phyloP scores from a whole-genome alignment of 176 grass and related monocot species.

The Oryza meyeriana region DNA sequence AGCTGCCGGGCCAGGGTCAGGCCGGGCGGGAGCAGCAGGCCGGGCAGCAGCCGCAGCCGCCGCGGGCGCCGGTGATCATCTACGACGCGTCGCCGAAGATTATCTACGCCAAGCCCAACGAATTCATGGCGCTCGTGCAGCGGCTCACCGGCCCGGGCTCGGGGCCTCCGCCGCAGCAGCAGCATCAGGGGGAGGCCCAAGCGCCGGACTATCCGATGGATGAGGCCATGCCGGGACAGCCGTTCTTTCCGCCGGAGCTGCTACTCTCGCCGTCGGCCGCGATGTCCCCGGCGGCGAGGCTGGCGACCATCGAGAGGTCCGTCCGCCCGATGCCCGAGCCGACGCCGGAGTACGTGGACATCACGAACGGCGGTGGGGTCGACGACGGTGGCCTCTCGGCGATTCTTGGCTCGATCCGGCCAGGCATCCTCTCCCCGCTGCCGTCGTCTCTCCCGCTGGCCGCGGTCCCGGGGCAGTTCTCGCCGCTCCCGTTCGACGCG shows the following conservation, averaged over 20 bases:
- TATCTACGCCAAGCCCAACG: slow-evolving; percentile 74
- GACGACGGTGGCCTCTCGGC: slow-evolving; percentile 35
- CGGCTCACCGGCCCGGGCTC: slow-evolving; percentile 60
- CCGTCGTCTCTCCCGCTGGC: slow-evolving; percentile 60
- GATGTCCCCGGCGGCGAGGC: slow-evolving; percentile 79
- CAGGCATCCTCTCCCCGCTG: slow-evolving; percentile 73
- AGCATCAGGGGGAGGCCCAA: neutral
- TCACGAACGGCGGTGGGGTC: neutral
- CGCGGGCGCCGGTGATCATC: slow-evolving; percentile 72
- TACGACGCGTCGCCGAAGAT: slow-evolving; percentile 94
- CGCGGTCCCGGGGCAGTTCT: slow-evolving; percentile 55
- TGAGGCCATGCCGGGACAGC: neutral
- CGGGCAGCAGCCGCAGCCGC: neutral
- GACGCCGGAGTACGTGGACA: neutral
- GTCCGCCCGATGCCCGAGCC: slow-evolving; percentile 38
- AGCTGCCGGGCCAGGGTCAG: neutral
- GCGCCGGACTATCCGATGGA: neutral
- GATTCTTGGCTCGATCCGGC: slow-evolving; percentile 1
- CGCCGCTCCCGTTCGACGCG: slow-evolving; percentile 61
- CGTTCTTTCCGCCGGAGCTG: slow-evolving; percentile 38
- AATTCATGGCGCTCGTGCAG: slow-evolving; percentile 98
- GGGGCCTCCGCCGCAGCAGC: neutral
- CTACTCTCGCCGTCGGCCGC: slow-evolving; percentile 50
- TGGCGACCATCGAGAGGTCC: slow-evolving; percentile 73
- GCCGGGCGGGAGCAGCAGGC: neutral